A percentile compares a stretch with the other conserved stretches of the same genome.
These are phyloP conservation scores for Discostella stelligeroides DNA, from an alignment of 108 stramenopile species.

Conservation along the genomic window DNA sequence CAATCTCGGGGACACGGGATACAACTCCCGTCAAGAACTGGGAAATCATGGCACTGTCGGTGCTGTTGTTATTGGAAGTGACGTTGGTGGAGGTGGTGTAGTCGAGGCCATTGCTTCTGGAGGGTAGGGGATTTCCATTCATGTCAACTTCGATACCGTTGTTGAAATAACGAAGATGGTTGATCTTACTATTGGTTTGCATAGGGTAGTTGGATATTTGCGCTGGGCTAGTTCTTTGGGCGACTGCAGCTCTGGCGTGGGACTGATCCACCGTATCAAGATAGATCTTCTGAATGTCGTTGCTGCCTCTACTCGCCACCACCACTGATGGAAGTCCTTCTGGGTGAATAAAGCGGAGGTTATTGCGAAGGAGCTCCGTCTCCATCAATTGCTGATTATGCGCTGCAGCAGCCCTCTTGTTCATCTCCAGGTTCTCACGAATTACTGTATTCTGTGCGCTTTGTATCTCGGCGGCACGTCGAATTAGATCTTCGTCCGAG, in stretches of 20 bases:
- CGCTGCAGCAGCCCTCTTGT: not conserved
- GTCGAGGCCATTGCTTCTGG: too few relatives aligned
- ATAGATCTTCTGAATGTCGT: too few relatives aligned
- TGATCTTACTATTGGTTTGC: too few relatives aligned
- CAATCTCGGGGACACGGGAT: slow-evolving; percentile 31
- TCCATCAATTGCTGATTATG: slow-evolving; percentile 8
- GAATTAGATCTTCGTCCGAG: slow-evolving; percentile 8
- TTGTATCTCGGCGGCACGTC: slow-evolving; percentile 7
- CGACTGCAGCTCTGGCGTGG: too few relatives aligned
- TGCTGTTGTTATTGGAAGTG: not conserved
- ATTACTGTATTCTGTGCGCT: not conserved
- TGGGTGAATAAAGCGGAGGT: not conserved
- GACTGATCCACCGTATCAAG: not conserved
- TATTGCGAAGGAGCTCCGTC: slow-evolving; percentile 5
- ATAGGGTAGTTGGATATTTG: too few relatives aligned
- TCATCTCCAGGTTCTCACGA: slow-evolving; percentile 1
- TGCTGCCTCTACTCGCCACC: not conserved
- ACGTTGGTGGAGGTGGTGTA: not conserved
- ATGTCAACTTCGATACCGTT: slow-evolving; percentile 29
- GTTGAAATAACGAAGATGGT: slow-evolving; percentile 28
- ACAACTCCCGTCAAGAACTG: slow-evolving; percentile 22
- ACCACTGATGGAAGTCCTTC: too few relatives aligned
- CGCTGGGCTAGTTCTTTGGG: too few relatives aligned
- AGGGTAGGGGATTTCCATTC: slow-evolving; percentile 21
- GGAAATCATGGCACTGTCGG: slow-evolving; percentile 14